Evolutionary conservation across 2,329 filamentous ascomycete species (phyloP).

Genomic region (Macrophomina tecta): DNA sequence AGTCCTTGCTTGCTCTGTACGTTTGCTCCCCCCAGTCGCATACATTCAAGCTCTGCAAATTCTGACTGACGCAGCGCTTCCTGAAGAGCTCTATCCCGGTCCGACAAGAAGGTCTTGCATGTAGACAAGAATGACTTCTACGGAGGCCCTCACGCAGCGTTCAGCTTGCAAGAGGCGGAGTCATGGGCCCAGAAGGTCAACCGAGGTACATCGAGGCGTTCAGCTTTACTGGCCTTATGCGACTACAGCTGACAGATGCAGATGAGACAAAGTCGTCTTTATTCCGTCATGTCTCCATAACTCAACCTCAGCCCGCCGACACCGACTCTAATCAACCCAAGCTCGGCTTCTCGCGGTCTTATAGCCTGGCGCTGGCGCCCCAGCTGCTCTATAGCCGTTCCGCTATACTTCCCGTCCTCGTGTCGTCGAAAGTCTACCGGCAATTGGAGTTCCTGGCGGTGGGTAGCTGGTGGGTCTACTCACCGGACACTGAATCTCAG

Average conservation of each 20-base stretch:
- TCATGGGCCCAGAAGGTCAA: conserved; percentile 66
- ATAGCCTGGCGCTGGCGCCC: conserved; percentile 82
- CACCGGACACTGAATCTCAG: conserved; percentile 36
- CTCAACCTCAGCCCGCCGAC: conserved; percentile 30
- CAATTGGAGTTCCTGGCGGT: conserved; percentile 94
- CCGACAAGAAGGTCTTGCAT: conserved; percentile 88
- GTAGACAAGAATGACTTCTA: conserved; percentile 89
- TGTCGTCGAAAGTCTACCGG: conserved; percentile 86
- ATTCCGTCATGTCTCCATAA: conserved; percentile 39
- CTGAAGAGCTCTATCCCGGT: conserved; percentile 86
- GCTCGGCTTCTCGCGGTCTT: conserved; percentile 72
- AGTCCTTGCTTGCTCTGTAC: conserved; percentile 61
- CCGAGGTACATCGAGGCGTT: conserved; percentile 36
- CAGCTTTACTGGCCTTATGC: no score
- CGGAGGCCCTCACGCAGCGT: conserved; percentile 81
- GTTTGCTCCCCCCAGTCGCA: conserved; percentile 35
- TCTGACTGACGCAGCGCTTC: conserved; percentile 73
- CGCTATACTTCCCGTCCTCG: conserved; percentile 75
- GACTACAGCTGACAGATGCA: conserved; percentile 3
- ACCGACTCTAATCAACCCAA: conserved; percentile 38
- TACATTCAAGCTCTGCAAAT: conserved; percentile 45
- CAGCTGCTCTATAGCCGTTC: conserved; percentile 87
- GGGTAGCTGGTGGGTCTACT: conserved; percentile 86
- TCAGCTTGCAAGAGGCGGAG: conserved; percentile 82
- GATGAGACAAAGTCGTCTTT: conserved; percentile 7